phyloP scores from a whole-genome alignment of 1,284 basidiomycete genomes.

The Cutaneotrichosporon cavernicola region DNA sequence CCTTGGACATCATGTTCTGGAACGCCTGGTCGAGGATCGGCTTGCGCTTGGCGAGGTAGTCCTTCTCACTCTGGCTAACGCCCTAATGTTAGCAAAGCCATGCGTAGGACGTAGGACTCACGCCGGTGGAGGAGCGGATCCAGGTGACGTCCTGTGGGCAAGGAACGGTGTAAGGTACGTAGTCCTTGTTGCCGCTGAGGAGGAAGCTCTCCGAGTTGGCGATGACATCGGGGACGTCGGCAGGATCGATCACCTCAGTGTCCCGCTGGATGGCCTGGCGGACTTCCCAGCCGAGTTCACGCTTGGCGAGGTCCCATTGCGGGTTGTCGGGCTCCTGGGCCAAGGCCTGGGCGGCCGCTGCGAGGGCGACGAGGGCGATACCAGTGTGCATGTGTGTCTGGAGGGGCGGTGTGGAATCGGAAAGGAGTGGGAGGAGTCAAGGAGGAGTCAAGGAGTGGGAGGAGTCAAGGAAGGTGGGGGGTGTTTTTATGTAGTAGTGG shows the following conservation, averaged over 20 bases:
- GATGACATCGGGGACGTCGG: background rate
- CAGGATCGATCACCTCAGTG: background rate
- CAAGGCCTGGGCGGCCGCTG: background rate
- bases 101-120: conserved; percentile 25
- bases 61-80: conserved; percentile 37
- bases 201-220: conserved; percentile 6
- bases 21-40: conserved; percentile 33
- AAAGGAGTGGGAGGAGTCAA: background rate
- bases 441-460: background rate
- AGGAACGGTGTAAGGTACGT: conserved; percentile 45
- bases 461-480: background rate
- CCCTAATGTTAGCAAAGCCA: conserved; percentile 24
- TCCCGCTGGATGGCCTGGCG: conserved; percentile 5
- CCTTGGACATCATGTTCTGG: conserved; percentile 32
- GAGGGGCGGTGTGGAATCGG: background rate
- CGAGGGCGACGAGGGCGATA: conserved; percentile 9
- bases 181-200: conserved; percentile 26
- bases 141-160: conserved; percentile 44
- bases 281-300: conserved; percentile 5
- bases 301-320: conserved; percentile 2
- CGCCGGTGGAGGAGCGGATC: conserved; percentile 43
- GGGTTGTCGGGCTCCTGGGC: conserved; percentile 3
- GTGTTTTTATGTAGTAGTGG: background rate
- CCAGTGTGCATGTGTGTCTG: conserved; percentile 6
- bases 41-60: conserved; percentile 36